Evolutionary conservation across 108 stramenopile species (phyloP).

Genomic region (Discostella stelligeroides): DNA sequence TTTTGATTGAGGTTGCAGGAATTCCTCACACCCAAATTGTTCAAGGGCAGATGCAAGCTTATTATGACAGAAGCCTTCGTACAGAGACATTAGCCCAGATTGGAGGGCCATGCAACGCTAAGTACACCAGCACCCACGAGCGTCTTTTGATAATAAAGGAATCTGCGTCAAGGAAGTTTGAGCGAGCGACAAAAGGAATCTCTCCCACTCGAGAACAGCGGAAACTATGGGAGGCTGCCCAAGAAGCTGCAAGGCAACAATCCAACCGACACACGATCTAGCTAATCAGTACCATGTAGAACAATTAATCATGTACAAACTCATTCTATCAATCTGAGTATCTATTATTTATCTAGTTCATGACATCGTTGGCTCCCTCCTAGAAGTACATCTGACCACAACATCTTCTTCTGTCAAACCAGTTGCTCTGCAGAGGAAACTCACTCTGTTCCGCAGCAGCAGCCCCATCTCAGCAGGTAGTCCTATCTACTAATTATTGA

Average conservation of each 20-base stretch:
- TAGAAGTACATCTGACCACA: too few species aligned
- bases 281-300: too few species aligned
- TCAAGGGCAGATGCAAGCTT: slow-evolving; percentile 27
- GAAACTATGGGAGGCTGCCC: slow-evolving; percentile 34
- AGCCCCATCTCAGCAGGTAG: too few species aligned
- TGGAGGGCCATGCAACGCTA: slow-evolving; percentile 29
- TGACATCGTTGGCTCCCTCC: too few species aligned
- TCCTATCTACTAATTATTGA: too few species aligned
- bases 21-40: slow-evolving; percentile 29
- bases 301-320: too few species aligned
- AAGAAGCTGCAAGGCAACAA: not conserved
- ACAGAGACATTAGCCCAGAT: slow-evolving; percentile 33
- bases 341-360: too few species aligned
- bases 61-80: slow-evolving; percentile 26
- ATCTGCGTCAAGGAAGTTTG: slow-evolving; percentile 42
- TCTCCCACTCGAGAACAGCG: slow-evolving; percentile 32
- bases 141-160: slow-evolving; percentile 42
- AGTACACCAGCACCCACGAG: slow-evolving; percentile 28
- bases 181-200: slow-evolving; percentile 27
- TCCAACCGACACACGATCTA: not conserved
- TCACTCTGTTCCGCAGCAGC: too few species aligned
- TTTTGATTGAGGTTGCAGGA: slow-evolving; percentile 32
- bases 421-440: too few species aligned
- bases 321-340: too few species aligned
- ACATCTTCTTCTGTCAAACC: too few species aligned